Percentiles rank a stretch among this genome's conserved stretches.
Conservation (phyloP, 306 rosid genomes). For the Vachellia pachyceras region DNA sequence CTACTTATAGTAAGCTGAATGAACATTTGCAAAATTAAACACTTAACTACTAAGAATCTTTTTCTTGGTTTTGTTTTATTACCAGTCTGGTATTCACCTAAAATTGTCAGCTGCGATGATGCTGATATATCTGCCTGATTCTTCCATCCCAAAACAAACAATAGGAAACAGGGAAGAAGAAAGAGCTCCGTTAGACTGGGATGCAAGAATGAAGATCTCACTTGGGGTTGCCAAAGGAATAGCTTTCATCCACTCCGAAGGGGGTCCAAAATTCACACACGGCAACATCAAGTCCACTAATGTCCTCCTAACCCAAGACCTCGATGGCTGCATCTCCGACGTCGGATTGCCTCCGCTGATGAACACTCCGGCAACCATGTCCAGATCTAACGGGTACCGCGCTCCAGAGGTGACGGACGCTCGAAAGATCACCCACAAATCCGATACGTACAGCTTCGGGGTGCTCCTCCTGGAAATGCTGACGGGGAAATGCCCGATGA, state of each 20-base stretch:
- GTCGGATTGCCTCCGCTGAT: conserved; percentile 65
- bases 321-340: conserved; percentile 66
- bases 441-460: conserved; percentile 81
- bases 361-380: conserved; percentile 61
- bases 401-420: conserved; percentile 75
- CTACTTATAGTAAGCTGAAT: neutral
- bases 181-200: conserved; percentile 73
- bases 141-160: conserved; percentile 31
- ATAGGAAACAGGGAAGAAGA: conserved; percentile 65
- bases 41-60: neutral
- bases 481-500: conserved; percentile 68
- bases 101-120: neutral
- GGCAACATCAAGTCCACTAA: conserved; percentile 85
- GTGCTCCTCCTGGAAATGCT: conserved; percentile 81
- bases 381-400: conserved; percentile 62
- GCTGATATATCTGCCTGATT: conserved; percentile 16
- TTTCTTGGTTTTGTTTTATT: neutral
- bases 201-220: conserved; percentile 67
- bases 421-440: conserved; percentile 64
- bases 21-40: neutral
- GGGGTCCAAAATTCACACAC: conserved; percentile 61
- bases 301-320: conserved; percentile 67
- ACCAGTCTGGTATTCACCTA: neutral
- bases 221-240: conserved; percentile 70
- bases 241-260: conserved; percentile 66